Evolutionary conservation across 2,329 filamentous ascomycete genomes (phyloP).

Genomic region (Trichoderma arundinaceum): DNA sequence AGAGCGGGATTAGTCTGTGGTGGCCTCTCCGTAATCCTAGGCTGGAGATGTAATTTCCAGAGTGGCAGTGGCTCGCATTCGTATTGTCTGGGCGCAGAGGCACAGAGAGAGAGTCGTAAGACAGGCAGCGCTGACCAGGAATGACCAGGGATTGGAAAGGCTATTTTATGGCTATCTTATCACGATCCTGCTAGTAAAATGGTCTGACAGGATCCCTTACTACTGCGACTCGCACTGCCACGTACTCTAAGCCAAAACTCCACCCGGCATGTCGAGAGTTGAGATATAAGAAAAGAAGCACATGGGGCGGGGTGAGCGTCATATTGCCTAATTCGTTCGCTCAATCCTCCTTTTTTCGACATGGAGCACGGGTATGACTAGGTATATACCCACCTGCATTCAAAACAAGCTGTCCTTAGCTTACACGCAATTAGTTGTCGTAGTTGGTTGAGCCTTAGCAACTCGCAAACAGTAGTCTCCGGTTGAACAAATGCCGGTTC

Average conservation of each 20-base stretch:
- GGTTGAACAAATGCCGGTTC: too few species aligned
- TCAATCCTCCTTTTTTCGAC: not conserved
- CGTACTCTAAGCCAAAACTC: not conserved
- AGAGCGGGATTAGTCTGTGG: not conserved
- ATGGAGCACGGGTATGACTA: too few species aligned
- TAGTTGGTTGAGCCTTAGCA: too few species aligned
- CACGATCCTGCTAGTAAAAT: slow-evolving; percentile 6
- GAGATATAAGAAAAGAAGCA: not conserved
- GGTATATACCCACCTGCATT: too few species aligned
- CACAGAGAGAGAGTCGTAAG: slow-evolving; percentile 1
- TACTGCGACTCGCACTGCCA: not conserved
- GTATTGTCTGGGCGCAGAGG: not conserved
- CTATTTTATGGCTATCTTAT: slow-evolving; percentile 9
- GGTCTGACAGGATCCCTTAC: not conserved
- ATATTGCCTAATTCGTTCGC: not conserved
- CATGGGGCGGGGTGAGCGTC: not conserved
- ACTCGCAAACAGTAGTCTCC: too few species aligned
- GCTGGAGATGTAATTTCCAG: slow-evolving; percentile 14
- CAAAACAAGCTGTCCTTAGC: too few species aligned
- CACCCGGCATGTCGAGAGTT: not conserved
- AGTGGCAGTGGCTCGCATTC: slow-evolving; percentile 21
- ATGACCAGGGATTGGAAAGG: not conserved
- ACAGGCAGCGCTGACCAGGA: not conserved
- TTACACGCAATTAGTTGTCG: too few species aligned
- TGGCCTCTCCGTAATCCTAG: not conserved